Evolutionary conservation across 2,329 filamentous ascomycete genomes (phyloP), one percentile per base, ranked within the genome.

Genomic region (Cytospora leucostoma): DNA sequence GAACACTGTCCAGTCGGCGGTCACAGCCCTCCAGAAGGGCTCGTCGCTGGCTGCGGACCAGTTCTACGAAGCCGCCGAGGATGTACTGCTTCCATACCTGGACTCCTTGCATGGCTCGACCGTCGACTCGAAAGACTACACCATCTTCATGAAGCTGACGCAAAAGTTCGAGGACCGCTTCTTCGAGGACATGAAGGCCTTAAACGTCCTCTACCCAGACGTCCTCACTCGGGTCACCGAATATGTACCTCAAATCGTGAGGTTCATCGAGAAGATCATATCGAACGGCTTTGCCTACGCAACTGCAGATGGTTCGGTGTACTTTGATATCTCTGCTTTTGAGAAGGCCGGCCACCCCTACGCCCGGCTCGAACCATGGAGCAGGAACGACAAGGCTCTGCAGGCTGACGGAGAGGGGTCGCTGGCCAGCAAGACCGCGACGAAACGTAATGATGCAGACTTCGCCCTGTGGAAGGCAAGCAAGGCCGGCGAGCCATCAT

Each of bases 381-480:
- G 90, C 74, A 84, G 89, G 61, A 92, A 91, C 65, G 90, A 98
- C 77, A 89, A 92, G 73, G 88, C 88, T 4, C 79, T 97, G 32
- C 88, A 90, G 69, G 92, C 92, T 8, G 94, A 98, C 70, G 94
- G 94, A 11, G 95, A 98, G 73, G 94, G 94, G 0, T 90, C 93
- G 0, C 75, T 97, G 52, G 85, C 84, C 0, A 87, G 85, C 71
- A 81, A 80, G 64, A 71, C 83, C 0, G 81, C 80, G 11, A 83
- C 79, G 69, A 98, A 98, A 80, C 87, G 88, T 60, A 88, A 86
- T 32, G 81, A 88, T 1, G 88, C 90, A 7, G 93, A 98, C 71
- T 98, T 98, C 76, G 93, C 93, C 0, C 80, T 98, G 1, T 97
- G 93, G 93, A 98, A 98, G 75, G 88, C 89, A 60, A 93, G 90